These are phyloP conservation scores for Geotrichum cucujoidarum DNA, from an alignment of 1,139 yeast species.

Conservation along the genomic window DNA sequence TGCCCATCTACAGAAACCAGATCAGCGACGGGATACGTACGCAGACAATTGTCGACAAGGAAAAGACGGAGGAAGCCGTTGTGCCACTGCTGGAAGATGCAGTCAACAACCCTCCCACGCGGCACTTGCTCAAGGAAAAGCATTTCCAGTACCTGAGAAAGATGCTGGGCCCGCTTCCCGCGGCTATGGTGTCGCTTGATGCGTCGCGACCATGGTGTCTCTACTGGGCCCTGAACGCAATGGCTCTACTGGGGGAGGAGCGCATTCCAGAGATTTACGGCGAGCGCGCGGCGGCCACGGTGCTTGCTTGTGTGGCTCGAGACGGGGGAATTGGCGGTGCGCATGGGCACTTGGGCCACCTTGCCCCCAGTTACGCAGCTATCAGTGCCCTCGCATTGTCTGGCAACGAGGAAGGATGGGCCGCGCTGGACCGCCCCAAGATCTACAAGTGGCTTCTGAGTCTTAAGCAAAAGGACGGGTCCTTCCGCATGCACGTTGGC, in stretches of 20 bases:
- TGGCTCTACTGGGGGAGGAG: constrained; percentile 40
- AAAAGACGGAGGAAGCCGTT: constrained; percentile 42
- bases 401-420: constrained; percentile 46
- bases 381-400: constrained; percentile 56
- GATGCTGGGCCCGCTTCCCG: constrained; percentile 49
- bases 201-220: constrained; percentile 90
- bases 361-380: constrained; percentile 82
- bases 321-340: constrained; percentile 87
- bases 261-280: constrained; percentile 23
- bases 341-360: constrained; percentile 69
- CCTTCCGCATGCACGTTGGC: constrained; percentile 63
- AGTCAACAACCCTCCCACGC: constrained; percentile 24
- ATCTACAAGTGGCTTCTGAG: constrained; percentile 62
- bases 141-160: constrained; percentile 42
- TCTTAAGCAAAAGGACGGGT: constrained; percentile 65
- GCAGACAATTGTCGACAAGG: constrained; percentile 36
- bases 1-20: constrained; percentile 16
- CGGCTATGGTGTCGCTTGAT: constrained; percentile 52
- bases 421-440: constrained; percentile 40
- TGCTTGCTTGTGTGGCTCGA: constrained; percentile 34
- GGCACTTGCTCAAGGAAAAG: constrained; percentile 30
- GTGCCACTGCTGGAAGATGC: constrained; percentile 28
- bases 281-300: constrained; percentile 32
- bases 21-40: constrained; percentile 23
- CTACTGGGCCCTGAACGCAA: constrained; percentile 74